phyloP scores from a whole-genome alignment of 2,329 filamentous ascomycete species.

The Exophiala mesophila region DNA sequence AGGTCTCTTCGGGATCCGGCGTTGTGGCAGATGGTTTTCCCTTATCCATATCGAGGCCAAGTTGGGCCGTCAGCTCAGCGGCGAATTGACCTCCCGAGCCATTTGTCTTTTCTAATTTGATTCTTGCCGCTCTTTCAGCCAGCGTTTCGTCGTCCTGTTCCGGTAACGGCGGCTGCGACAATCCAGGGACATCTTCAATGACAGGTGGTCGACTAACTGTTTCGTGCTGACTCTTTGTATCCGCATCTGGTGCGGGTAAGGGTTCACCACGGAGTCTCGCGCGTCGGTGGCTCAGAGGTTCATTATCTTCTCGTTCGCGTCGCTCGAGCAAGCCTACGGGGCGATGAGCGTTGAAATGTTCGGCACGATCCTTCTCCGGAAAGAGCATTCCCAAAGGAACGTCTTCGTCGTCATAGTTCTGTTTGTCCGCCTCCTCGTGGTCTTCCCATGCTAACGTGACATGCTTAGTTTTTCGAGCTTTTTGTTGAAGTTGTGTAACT shows the following conservation, averaged over 20 bases:
- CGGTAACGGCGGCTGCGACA: slow-evolving; percentile 20
- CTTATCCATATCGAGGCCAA: slow-evolving; percentile 30
- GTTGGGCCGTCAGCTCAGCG: slow-evolving; percentile 39
- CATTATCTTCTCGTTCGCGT: slow-evolving; percentile 84
- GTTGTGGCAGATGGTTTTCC: slow-evolving; percentile 24
- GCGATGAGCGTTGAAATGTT: slow-evolving; percentile 29
- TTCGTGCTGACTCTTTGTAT: slow-evolving; percentile 11
- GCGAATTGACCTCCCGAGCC: slow-evolving; percentile 38
- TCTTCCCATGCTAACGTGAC: slow-evolving; percentile 91
- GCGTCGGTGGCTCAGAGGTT: slow-evolving; percentile 74
- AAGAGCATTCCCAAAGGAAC: slow-evolving; percentile 80
- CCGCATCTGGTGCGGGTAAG: slow-evolving; percentile 31
- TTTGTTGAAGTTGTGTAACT: slow-evolving; percentile 77
- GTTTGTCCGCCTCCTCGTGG: slow-evolving; percentile 44
- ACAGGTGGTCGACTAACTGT: slow-evolving; percentile 27
- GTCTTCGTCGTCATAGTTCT: slow-evolving; percentile 68
- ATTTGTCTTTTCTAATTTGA: slow-evolving; percentile 34
- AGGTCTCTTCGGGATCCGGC: slow-evolving; percentile 40
- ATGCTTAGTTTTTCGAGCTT: slow-evolving; percentile 66
- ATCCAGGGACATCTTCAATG: slow-evolving; percentile 28
- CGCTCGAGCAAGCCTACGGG: slow-evolving; percentile 54
- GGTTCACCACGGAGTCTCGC: slow-evolving; percentile 65
- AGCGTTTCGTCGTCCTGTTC: slow-evolving; percentile 42
- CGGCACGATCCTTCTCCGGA: slow-evolving; percentile 43
- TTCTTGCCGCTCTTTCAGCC: slow-evolving; percentile 39